Conservation (phyloP, 768 basidiomycete species). For the Leucogyrophana mollusca region DNA sequence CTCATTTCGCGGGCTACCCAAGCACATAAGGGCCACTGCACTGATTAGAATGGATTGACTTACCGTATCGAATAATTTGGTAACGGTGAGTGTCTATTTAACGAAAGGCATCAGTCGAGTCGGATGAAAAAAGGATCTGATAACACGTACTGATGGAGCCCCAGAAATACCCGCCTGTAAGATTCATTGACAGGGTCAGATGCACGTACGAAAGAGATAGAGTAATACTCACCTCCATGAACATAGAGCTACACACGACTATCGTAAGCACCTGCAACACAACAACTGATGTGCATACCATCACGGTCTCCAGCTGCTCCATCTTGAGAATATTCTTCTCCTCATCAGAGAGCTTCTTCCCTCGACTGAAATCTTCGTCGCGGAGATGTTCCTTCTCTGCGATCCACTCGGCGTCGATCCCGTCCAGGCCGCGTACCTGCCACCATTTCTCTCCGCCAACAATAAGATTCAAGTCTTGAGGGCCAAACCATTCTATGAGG, state of each 20-base stretch:
- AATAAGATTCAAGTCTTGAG: slow-evolving; percentile 62
- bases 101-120: background rate
- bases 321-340: slow-evolving; percentile 45
- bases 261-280: background rate
- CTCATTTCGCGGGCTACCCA: slow-evolving; percentile 64
- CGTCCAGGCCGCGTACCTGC: slow-evolving; percentile 74
- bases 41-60: slow-evolving; percentile 4
- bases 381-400: slow-evolving; percentile 48
- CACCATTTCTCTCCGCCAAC: slow-evolving; percentile 83
- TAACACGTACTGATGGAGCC: slow-evolving; percentile 52
- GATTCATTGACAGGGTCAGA: background rate
- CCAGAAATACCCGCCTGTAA: slow-evolving; percentile 62
- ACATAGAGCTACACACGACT: slow-evolving; percentile 52
- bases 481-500: slow-evolving; percentile 71
- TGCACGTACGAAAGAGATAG: background rate
- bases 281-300: slow-evolving; percentile 35
- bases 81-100: slow-evolving; percentile 66
- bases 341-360: slow-evolving; percentile 31
- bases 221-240: slow-evolving; percentile 48
- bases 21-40: slow-evolving; percentile 14
- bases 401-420: slow-evolving; percentile 66
- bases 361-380: slow-evolving; percentile 20
- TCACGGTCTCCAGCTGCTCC: slow-evolving; percentile 54
- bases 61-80: slow-evolving; percentile 57
- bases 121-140: background rate